Evolutionary conservation across 108 stramenopile genomes (phyloP), one percentile per base, ranked within the genome.

Genomic region (Cyclotella sp.): DNA sequence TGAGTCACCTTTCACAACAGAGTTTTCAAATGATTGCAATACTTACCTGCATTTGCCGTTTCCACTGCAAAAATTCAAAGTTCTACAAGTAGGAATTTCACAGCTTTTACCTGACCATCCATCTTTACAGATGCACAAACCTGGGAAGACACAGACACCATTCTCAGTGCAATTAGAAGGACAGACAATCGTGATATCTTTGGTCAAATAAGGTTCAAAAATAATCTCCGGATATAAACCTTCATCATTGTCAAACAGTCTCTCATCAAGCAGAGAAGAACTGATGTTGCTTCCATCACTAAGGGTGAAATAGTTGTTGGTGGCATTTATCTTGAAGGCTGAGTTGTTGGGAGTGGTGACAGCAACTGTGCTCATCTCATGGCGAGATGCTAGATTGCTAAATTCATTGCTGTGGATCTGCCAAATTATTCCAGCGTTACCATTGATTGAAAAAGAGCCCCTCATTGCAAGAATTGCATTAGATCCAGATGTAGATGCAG

Each of bases 91-190:
- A 16, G 72, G 72, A 16, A 1, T 49, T 19, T 46, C 62, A n/a
- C 72, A 73, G 29, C 28, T 46, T 34, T 2, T 45, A 12, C 72
- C 72, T 19, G 61, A 60, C 72, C 72, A 73, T 9, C 72, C 72
- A 73, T 73, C 61, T 61, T 63, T 73, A 22, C 72, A 73, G 15
- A 73, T 40, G 34, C 72, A 63, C 45, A 63, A 27, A 18, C 72
- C 72, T 8, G 72, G 72, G 24, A 54, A 73, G 45, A 73, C 72
- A 29, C 72, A 73, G 6, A 22, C 13, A 3, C 72, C 61, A 57
- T 57, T 54, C 11, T 63, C 72, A 18, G 61, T 63, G 61, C 61
- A 73, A 63, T 63, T 46, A 6, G 15, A 21, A 14, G 27, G 16
- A 40, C 46, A 73, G 22, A 44, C 61, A 45, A 49, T 0, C 1